Evolutionary conservation across 2,329 filamentous ascomycete species (phyloP), one percentile per base, ranked within the genome.

Genomic region (Fusarium dlaminii): DNA sequence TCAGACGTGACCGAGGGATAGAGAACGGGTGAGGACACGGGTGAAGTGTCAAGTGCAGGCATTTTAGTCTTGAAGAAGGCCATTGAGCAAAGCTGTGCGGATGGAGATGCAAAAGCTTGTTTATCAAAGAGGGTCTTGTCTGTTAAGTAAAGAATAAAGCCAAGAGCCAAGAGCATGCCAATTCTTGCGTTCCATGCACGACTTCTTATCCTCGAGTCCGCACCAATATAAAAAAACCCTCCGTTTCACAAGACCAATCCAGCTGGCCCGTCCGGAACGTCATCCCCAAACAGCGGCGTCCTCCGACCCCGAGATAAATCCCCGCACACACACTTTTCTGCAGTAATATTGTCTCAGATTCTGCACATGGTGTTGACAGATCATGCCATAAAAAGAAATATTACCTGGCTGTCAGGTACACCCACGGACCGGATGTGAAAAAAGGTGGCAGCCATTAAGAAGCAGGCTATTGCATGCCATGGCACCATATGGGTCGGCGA

Each of bases 321-420:
- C 74, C 71, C 72, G 73, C 63, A 58, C 52, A 63, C 29, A 54
- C 57, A 57, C 43, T 5, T 36, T 45, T 18, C 6, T 29, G 32
- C 43, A 63, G n/a, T 15, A 15, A 42, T 30, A 60, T 67, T 78
- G 74, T 75, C 74, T 75, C 43, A 60, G 68, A 54, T 70, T 43
- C 64, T 55, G 57, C 58, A 61, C 48, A 59, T 65, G 48, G 48
- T 60, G 43, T 29, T 62, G 46, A 60, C 39, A 68, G 57, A 77
- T 77, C 74, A 72, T 77, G 64, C 70, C 74, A 77, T 77, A 39
- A 46, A 24, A n/a, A 48, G 27, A 62, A 40, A 57, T 37, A 39
- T 22, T 54, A 43, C 56, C 39, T 40, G 39, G 32, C 65, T 76
- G 57, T 46, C 60, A 63, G 72, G 55, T 63, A 70, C 62, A 36